Conservation (phyloP, 768 basidiomycete species). For the Psilocybe tampanensis region DNA sequence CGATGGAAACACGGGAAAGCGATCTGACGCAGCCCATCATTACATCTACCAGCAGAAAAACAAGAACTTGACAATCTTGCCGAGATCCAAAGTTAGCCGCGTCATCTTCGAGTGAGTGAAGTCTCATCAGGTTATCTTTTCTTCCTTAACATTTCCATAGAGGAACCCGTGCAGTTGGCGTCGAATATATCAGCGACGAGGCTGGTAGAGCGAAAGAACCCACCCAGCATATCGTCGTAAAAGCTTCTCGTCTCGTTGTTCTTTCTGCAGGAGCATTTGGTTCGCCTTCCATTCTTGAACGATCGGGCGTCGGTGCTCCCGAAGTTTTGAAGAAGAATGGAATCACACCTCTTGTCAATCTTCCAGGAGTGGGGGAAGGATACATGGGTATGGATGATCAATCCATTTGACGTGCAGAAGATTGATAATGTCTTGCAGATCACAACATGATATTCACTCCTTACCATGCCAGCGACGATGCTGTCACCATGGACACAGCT, state of each 20-base stretch:
- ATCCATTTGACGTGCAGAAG: not conserved
- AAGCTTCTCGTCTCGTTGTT: conserved; percentile 47
- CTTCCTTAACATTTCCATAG: conserved; percentile 20
- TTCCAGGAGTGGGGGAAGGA: conserved; percentile 78
- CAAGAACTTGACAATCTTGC: conserved; percentile 40
- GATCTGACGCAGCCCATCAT: conserved; percentile 57
- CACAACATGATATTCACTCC: conserved; percentile 40
- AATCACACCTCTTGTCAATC: conserved; percentile 54
- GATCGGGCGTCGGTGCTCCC: conserved; percentile 59
- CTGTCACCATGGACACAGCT: conserved; percentile 51
- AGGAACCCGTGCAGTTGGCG: conserved; percentile 45
- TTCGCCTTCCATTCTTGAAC: conserved; percentile 54
- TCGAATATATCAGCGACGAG: conserved; percentile 49
- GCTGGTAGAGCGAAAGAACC: conserved; percentile 24
- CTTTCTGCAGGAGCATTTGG: conserved; percentile 55
- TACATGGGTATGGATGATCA: conserved; percentile 41
- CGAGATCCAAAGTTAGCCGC: conserved; percentile 41
- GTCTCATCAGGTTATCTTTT: not conserved
- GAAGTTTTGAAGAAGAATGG: conserved; percentile 46
- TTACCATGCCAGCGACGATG: conserved; percentile 46
- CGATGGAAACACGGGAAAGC: conserved; percentile 47
- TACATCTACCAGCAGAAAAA: conserved; percentile 49
- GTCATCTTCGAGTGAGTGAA: conserved; percentile 48
- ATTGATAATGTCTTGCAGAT: conserved; percentile 28
- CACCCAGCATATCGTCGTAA: conserved; percentile 25